Evolutionary conservation across 805 yeast genomes (phyloP), one percentile per base, ranked within the genome.

Genomic region (Metschnikowia santaceciliae): DNA sequence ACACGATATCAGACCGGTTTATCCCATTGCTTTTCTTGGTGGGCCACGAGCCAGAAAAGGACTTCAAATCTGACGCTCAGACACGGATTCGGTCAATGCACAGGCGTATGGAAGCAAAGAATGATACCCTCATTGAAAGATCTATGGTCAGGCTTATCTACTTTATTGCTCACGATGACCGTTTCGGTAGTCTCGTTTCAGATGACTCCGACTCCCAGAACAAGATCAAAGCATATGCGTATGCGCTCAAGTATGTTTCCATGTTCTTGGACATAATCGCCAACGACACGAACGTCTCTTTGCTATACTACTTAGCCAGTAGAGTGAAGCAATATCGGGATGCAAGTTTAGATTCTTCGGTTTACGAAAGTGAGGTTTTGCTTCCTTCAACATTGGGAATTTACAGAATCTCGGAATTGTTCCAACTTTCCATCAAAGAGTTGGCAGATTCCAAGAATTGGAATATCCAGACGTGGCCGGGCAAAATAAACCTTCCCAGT

Each of bases 391-490:
- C 62, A 1, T 54, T 67, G 14, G 75, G 77, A 32, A 67, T 90
- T 35, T 90, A 88, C 61, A 65, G 82, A 37, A 71, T 88, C 11
- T 78, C 96, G 1, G 97, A 90, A 58, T 65, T 90, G 38, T 74
- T 90, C 1, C 95, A 88, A 63, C 66, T 86, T 51, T 69, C 81
- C 5, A 73, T 90, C 42, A 78, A 83, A 49, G 81, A 79, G 50
- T 68, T 81, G 22, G 79, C 84, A 40, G 83, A 79, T 22, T 60
- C 68, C 22, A 82, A 77, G 58, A 76, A 74, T 42, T 89, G 96
- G 96, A 78, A 78, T 20, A 72, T 87, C 50, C 79, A 84, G 22
- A 82, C 90, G 0, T 90, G 91, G 82, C 95, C 96, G 0, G 95
- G 92, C 1, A 86, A 84, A 59, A 65, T 86, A 15, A 79, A 80